phyloP scores from a whole-genome alignment of 2,329 filamentous ascomycete genomes.

The Aurifilum marmelostoma region DNA sequence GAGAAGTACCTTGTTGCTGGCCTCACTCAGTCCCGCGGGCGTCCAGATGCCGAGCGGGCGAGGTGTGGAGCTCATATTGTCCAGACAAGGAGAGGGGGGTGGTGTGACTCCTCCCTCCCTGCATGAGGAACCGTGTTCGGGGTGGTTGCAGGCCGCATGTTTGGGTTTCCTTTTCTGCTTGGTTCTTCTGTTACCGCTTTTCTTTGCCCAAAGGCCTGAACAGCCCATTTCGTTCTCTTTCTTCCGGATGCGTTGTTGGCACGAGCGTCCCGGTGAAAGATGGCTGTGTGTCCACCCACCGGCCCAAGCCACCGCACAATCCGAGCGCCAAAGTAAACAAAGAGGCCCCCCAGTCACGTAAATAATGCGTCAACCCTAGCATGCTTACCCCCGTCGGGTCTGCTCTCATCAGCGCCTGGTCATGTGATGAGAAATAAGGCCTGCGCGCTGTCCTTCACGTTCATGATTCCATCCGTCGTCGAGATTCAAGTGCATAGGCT shows the following conservation, averaged over 20 bases:
- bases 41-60: not conserved
- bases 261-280: not conserved
- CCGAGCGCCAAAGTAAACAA: conserved; percentile 28
- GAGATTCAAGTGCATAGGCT: not conserved
- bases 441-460: not conserved
- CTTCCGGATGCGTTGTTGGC: not conserved
- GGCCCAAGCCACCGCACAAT: not conserved
- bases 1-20: not conserved
- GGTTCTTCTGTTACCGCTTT: not conserved
- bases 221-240: not conserved
- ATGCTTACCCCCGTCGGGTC: conserved; percentile 24
- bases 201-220: not conserved
- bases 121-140: conserved; percentile 25
- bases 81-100: not conserved
- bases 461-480: not conserved
- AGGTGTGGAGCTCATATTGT: not conserved
- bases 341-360: conserved; percentile 26
- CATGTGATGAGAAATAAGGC: conserved; percentile 18
- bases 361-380: conserved; percentile 28
- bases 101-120: conserved; percentile 14
- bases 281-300: too few species aligned
- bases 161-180: not conserved
- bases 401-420: conserved; percentile 26
- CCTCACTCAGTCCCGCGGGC: too few species aligned
- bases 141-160: conserved; percentile 21